Percentiles rank a stretch among this genome's conserved stretches.
These are phyloP conservation scores for Mucor lusitanicus DNA, from an alignment of 371 early-diverging fungal genomes.

Conservation along the genomic window DNA sequence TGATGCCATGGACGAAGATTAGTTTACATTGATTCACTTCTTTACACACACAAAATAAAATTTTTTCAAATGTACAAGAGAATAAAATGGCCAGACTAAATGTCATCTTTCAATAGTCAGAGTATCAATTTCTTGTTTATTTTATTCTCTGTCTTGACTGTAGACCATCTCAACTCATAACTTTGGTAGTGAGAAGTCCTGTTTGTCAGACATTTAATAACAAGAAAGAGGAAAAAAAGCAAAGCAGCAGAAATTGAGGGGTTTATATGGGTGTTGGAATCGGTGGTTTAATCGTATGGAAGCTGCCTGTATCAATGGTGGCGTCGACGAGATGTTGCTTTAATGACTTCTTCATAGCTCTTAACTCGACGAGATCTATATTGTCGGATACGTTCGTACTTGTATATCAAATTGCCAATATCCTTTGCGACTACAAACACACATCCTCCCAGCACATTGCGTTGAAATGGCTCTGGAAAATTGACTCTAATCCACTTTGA, in stretches of 20 bases:
- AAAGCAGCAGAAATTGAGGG: not conserved
- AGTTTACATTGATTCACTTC: not conserved
- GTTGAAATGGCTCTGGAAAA: constrained; percentile 60
- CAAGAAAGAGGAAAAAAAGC: constrained; percentile 3
- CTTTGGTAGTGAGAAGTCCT: constrained; percentile 20
- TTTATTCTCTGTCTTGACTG: constrained; percentile 23
- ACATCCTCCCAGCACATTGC: constrained; percentile 63
- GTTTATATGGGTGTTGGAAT: not conserved
- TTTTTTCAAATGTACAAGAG: constrained; percentile 15
- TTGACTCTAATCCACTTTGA: constrained; percentile 46
- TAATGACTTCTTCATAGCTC: constrained; percentile 24
- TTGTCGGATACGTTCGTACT: constrained; percentile 42
- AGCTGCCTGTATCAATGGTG: not conserved
- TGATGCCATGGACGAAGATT: constrained; percentile 46
- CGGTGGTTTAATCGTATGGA: not conserved
- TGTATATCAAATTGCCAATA: constrained; percentile 41
- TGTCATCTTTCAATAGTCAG: constrained; percentile 7
- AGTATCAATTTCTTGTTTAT: constrained; percentile 18
- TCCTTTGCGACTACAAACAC: constrained; percentile 61
- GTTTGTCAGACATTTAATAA: constrained; percentile 10
- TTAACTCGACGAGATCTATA: constrained; percentile 40
- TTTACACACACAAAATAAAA: not conserved
- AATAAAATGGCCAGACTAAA: constrained; percentile 16
- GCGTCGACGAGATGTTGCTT: not conserved
- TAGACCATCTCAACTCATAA: constrained; percentile 20